Evolutionary conservation across 371 early-diverging fungal genomes (phyloP).

Genomic region (Rhizopus arrhizus): DNA sequence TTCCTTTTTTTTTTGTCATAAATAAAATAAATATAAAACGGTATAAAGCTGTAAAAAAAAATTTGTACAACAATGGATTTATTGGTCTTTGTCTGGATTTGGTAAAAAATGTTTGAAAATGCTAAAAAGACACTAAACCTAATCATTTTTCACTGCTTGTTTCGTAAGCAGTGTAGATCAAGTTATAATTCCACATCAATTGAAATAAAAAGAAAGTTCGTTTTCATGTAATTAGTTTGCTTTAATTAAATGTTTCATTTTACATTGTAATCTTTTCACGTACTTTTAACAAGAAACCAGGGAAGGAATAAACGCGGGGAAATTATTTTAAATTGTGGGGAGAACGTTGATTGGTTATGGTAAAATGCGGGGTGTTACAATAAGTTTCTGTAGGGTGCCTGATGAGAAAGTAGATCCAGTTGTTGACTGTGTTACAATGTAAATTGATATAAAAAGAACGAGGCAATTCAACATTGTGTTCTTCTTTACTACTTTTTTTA

Average conservation of each 20-base stretch:
- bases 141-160: too few species aligned
- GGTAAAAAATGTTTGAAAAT: too few species aligned
- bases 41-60: too few species aligned
- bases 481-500: conserved; percentile 10
- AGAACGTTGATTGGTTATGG: conserved; percentile 15
- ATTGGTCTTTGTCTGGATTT: too few species aligned
- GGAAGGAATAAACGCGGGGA: background rate
- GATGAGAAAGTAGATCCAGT: background rate
- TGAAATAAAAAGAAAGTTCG: too few species aligned
- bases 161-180: too few species aligned
- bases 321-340: background rate
- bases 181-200: background rate
- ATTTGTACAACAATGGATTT: too few species aligned
- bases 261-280: background rate
- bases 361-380: conserved; percentile 12
- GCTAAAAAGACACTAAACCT: too few species aligned
- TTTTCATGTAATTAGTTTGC: background rate
- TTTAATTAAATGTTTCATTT: background rate
- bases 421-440: background rate
- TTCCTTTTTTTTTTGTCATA: too few species aligned
- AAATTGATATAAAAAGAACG: background rate
- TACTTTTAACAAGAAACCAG: background rate
- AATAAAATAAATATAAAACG: too few species aligned
- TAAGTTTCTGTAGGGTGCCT: conserved; percentile 5
- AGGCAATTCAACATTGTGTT: conserved; percentile 1